Percentiles rank a stretch among this genome's conserved stretches.
Conservation (phyloP, 176 grass and related monocot genomes). For the Aegilops speltoides region DNA sequence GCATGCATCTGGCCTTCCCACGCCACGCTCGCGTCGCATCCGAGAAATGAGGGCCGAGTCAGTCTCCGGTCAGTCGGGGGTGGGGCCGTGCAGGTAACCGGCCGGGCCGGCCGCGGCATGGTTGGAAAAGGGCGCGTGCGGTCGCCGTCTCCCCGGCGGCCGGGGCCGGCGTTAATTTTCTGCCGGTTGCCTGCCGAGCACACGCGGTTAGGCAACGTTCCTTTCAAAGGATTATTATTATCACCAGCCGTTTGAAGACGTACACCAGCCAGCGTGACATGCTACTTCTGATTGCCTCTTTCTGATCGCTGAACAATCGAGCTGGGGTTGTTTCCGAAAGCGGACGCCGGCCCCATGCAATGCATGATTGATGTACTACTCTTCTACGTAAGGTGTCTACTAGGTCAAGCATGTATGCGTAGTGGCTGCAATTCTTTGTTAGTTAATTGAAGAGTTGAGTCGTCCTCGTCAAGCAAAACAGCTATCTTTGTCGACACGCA, state of each 20-base stretch:
- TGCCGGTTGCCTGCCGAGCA: not conserved
- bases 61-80: too few relatives aligned
- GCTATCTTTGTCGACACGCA: not conserved
- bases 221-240: too few relatives aligned
- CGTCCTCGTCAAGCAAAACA: constrained; percentile 3
- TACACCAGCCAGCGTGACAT: too few relatives aligned
- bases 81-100: too few relatives aligned
- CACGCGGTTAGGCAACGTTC: not conserved
- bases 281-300: too few relatives aligned
- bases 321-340: not conserved
- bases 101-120: not conserved
- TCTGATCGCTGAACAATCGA: not conserved
- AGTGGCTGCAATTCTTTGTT: too few relatives aligned
- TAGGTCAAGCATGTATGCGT: too few relatives aligned
- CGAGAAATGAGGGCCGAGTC: not conserved
- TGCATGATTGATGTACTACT: not conserved
- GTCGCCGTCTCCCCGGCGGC: not conserved
- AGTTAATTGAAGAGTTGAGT: not conserved
- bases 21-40: not conserved
- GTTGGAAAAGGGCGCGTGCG: not conserved
- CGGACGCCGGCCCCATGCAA: not conserved
- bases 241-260: too few relatives aligned
- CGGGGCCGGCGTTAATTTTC: not conserved
- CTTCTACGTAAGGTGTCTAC: too few relatives aligned
- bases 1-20: not conserved